Base-by-base conservation (phyloP, 768 basidiomycete genomes). In the Boletus reticulatus region DNA sequence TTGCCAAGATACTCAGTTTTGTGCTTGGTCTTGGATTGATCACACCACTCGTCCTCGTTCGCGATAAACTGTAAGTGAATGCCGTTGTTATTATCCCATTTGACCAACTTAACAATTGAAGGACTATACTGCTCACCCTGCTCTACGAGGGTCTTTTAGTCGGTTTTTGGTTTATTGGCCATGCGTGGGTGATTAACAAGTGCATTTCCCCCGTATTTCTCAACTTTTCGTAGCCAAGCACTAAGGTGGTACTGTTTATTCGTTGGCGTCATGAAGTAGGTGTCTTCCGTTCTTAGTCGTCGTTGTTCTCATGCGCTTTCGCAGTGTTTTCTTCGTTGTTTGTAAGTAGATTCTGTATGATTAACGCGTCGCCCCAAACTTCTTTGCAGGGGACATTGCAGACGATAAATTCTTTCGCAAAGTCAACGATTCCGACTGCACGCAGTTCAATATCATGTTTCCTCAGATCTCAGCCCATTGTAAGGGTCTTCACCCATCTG, bases 341-440 rank as follows among this genome's bases (percentile, higher is more conserved):
- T 96, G 94, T 91, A 61, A 67, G 87, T 75, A 20, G 41, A 10
- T 16, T 50, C 27, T 41, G 20, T 39, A n/a, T n/a, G 36, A 39
- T 45, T 11, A 17, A n/a, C 8, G 9, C 38, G 27, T 46, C 22
- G 14, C 34, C 43, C 45, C 41, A 39, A 12, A 50, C 48, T 45
- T 49, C 44, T 60, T 49, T 22, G 55, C 64, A 93, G 91, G 91
- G 94, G 94, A 98, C 67, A 87, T 95, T 43, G 84, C 92, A 43
- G 95, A 98, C 69, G 94, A 98, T 67, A 82, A 90, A 53, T 92
- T 95, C 74, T 97, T 95, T 73, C 91, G 94, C 67, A 96, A 96
- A 76, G 81, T 86, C 27, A 96, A 96, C 65, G 91, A 94, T 65
- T 94, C 92, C 2, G 94, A 96, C 66, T 90, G 91, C 55, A 92